Conservation (phyloP, 2,329 filamentous ascomycete genomes). For the Fusarium sp. region DNA sequence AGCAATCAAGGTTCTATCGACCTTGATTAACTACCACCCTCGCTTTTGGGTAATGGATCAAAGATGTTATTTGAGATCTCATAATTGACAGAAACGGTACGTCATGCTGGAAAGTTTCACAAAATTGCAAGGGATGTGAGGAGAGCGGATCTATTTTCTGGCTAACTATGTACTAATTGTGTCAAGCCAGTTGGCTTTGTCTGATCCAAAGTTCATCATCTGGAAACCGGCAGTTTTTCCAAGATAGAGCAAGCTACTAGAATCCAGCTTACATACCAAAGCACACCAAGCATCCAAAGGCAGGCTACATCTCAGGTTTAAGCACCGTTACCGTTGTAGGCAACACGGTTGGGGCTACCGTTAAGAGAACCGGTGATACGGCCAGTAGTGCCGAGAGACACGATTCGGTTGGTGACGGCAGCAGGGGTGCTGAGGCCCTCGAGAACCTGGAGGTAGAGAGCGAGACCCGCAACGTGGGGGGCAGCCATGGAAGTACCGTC, state of each 20-base stretch:
- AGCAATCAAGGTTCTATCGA: too few relatives aligned
- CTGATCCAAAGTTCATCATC: neutral
- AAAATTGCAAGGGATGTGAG: neutral
- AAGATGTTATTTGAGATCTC: neutral
- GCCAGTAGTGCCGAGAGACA: conserved; percentile 54
- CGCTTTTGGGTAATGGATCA: neutral
- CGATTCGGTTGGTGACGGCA: conserved; percentile 55
- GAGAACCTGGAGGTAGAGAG: conserved; percentile 57
- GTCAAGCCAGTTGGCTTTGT: neutral
- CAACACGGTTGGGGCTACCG: conserved; percentile 57
- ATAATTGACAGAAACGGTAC: neutral
- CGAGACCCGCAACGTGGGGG: conserved; percentile 55
- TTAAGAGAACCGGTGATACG: conserved; percentile 50
- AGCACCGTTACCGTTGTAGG: conserved; percentile 57
- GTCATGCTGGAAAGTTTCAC: neutral
- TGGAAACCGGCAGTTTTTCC: neutral
- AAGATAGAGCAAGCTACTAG: neutral
- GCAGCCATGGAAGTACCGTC: conserved; percentile 56
- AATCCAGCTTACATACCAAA: neutral
- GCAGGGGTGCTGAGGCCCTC: conserved; percentile 54
- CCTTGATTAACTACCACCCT: neutral
- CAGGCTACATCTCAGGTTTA: neutral
- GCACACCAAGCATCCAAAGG: too few relatives aligned
- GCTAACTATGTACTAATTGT: neutral
- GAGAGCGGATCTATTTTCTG: neutral